phyloP scores from a whole-genome alignment of 176 grass and related monocot genomes.

The Tuctoria greenei region DNA sequence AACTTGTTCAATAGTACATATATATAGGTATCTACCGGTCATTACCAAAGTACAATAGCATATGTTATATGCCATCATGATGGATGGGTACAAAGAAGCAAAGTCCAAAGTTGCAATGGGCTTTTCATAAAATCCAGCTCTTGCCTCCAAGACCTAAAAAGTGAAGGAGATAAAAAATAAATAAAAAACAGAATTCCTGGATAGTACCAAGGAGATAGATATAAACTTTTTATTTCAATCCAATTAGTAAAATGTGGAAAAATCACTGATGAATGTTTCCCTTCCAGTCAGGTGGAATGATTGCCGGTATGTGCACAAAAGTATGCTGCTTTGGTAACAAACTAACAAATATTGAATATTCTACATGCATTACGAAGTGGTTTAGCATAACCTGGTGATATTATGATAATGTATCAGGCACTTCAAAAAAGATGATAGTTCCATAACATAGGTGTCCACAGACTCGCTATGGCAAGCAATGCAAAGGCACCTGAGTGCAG shows the following conservation, averaged over 20 bases:
- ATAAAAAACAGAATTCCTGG: slow-evolving; percentile 4
- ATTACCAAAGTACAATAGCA: slow-evolving; percentile 99
- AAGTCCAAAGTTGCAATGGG: slow-evolving; percentile 99
- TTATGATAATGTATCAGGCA: background rate
- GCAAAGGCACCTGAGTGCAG: slow-evolving; percentile 3
- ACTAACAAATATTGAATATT: slow-evolving; percentile 6
- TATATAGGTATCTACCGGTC: slow-evolving; percentile 7
- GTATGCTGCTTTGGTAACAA: background rate
- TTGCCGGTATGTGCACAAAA: background rate
- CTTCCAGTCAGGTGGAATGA: background rate
- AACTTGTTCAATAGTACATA: background rate
- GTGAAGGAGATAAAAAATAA: background rate
- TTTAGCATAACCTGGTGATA: background rate
- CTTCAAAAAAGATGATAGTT: slow-evolving; percentile 14
- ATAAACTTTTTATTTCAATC: background rate
- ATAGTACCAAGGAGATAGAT: slow-evolving; percentile 12
- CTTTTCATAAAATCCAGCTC: slow-evolving; percentile 96
- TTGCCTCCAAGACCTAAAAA: slow-evolving; percentile 96
- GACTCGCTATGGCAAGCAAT: slow-evolving; percentile 25
- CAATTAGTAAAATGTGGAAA: slow-evolving; percentile 10
- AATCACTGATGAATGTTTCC: background rate
- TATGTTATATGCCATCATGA: slow-evolving; percentile 99
- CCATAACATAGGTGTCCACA: slow-evolving; percentile 1
- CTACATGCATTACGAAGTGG: background rate
- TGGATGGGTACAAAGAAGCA: slow-evolving; percentile 98